These are phyloP conservation scores for Ensete ventricosum DNA, from an alignment of 176 grass and related monocot genomes.

Conservation along the genomic window DNA sequence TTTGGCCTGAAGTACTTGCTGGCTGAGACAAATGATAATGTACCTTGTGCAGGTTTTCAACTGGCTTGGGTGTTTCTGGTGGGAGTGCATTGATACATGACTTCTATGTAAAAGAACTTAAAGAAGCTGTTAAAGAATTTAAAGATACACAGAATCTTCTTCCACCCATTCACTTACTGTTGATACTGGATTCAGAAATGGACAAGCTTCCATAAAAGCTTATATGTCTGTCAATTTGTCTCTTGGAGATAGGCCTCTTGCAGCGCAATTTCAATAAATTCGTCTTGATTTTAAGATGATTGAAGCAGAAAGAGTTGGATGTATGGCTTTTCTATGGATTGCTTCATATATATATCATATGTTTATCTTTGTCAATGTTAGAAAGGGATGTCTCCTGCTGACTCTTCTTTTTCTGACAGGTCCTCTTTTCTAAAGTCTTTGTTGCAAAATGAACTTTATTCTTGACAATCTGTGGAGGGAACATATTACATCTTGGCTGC, in stretches of 20 bases:
- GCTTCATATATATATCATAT: background rate
- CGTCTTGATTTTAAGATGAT: constrained; percentile 75
- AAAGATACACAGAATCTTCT: constrained; percentile 16
- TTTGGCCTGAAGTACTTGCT: background rate
- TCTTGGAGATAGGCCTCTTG: constrained; percentile 79
- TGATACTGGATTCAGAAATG: constrained; percentile 81
- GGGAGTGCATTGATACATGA: constrained; percentile 91
- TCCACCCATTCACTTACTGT: constrained; percentile 67
- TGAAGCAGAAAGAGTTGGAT: constrained; percentile 82
- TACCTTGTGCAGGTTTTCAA: constrained; percentile 67
- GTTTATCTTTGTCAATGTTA: background rate
- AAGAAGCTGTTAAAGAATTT: constrained; percentile 51
- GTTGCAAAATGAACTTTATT: too few species aligned
- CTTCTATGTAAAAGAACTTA: constrained; percentile 79
- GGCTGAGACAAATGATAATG: background rate
- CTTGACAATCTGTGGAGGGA: too few species aligned
- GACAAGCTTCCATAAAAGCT: constrained; percentile 79
- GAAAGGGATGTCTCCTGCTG: background rate
- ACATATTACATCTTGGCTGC: too few species aligned
- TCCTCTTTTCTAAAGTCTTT: too few species aligned
- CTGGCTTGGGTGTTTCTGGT: constrained; percentile 79
- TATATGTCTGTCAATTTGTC: constrained; percentile 67
- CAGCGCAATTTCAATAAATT: constrained; percentile 89
- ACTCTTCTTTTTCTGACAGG: too few species aligned
- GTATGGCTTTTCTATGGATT: constrained; percentile 34